Conservation (phyloP, 2,329 filamentous ascomycete species). For the Lecanosticta acicola region DNA sequence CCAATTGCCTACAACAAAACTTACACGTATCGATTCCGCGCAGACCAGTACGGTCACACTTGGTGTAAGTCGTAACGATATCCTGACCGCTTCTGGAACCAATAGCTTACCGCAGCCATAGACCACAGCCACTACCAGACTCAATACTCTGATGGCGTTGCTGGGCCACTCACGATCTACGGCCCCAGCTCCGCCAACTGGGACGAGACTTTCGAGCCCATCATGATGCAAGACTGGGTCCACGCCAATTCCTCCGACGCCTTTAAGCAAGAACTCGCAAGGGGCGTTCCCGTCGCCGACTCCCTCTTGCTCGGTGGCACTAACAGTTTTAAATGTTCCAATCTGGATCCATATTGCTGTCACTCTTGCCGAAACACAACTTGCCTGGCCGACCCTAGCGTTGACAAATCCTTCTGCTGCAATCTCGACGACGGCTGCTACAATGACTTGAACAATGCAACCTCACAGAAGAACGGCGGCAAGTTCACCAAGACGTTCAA, state of each 20-base stretch:
- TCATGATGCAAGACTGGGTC: constrained; percentile 21
- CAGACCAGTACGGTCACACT: constrained; percentile 30
- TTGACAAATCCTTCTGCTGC: constrained; percentile 14
- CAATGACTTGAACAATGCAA: constrained; percentile 33
- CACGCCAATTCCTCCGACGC: constrained; percentile 15
- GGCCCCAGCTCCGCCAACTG: constrained; percentile 36
- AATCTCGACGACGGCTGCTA: constrained; percentile 13
- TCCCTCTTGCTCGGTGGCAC: constrained; percentile 14
- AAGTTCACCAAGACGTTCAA: constrained; percentile 8
- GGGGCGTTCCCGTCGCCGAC: constrained; percentile 28
- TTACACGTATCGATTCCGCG: constrained; percentile 38
- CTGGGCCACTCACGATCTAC: constrained; percentile 37
- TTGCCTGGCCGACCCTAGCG: constrained; percentile 2
- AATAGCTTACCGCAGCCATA: constrained; percentile 23
- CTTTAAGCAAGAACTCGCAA: constrained; percentile 21
- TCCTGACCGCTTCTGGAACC: constrained; percentile 15
- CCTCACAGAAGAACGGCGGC: constrained; percentile 11
- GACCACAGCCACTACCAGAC: constrained; percentile 38
- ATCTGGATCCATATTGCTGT: constrained; percentile 16
- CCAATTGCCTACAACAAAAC: constrained; percentile 57
- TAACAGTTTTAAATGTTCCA: constrained; percentile 15
- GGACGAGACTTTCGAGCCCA: constrained; percentile 29
- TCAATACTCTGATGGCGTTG: constrained; percentile 38
- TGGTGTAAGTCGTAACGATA: constrained; percentile 30
- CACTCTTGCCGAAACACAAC: constrained; percentile 6